A percentile compares a stretch with the other conserved stretches of the same genome.
phyloP scores from a whole-genome alignment of 352 stramenopile species.

The Phytophthora podocarpi region DNA sequence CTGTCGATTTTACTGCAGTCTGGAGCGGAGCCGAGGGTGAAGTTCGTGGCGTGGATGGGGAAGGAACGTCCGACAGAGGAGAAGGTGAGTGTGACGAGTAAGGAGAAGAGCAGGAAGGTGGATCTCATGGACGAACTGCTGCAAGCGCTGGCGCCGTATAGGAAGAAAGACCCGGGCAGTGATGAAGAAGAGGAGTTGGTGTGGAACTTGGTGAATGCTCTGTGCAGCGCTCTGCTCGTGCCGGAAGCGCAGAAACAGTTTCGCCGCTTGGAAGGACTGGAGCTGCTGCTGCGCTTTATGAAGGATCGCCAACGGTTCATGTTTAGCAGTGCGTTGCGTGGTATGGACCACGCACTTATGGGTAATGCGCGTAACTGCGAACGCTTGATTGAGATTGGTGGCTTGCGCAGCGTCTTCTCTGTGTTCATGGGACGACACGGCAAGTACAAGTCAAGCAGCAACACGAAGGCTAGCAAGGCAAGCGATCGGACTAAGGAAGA shows the following conservation, averaged over 20 bases:
- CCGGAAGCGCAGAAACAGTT: conserved; percentile 56
- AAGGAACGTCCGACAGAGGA: conserved; percentile 19
- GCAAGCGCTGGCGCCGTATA: conserved; percentile 87
- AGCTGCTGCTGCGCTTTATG: conserved; percentile 93
- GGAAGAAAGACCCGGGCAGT: conserved; percentile 79
- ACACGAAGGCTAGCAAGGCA: conserved; percentile 33
- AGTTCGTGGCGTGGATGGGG: conserved; percentile 41
- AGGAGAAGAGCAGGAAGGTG: conserved; percentile 22
- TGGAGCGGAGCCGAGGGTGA: conserved; percentile 42
- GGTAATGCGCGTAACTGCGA: conserved; percentile 68
- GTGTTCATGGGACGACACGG: conserved; percentile 67
- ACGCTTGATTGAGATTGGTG: conserved; percentile 67
- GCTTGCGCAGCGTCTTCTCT: conserved; percentile 67
- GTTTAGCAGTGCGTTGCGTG: conserved; percentile 57
- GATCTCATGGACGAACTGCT: conserved; percentile 93
- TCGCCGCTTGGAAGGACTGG: conserved; percentile 85
- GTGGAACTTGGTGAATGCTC: conserved; percentile 92
- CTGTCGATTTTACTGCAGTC: conserved; percentile 86
- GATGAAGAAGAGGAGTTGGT: conserved; percentile 92
- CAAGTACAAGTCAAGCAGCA: conserved; percentile 45
- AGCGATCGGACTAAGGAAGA: conserved; percentile 51
- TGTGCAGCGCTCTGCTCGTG: conserved; percentile 81
- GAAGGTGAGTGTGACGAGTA: background rate
- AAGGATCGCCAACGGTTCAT: conserved; percentile 84
- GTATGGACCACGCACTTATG: conserved; percentile 69